Conservation (phyloP, 768 basidiomycete genomes). For the Leccinum imitatum region DNA sequence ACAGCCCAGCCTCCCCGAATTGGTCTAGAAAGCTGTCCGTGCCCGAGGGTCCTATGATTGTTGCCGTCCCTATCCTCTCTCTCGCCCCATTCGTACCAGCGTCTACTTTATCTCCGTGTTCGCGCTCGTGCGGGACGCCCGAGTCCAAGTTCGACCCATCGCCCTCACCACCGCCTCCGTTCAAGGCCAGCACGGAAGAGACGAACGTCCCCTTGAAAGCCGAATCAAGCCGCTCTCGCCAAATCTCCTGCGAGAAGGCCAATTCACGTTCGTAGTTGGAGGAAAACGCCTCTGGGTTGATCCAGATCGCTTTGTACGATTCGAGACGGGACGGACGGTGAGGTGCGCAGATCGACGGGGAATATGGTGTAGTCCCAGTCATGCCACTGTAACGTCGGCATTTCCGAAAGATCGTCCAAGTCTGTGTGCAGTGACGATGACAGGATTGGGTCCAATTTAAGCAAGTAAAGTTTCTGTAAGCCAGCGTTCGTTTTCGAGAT, state of each 20-base stretch:
- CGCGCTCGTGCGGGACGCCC: neutral
- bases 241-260: slow-evolving; percentile 21
- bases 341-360: slow-evolving; percentile 12
- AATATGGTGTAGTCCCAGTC: slow-evolving; percentile 15
- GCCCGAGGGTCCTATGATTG: slow-evolving; percentile 16
- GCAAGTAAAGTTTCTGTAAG: neutral
- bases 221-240: slow-evolving; percentile 23
- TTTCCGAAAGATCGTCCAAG: neutral
- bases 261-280: slow-evolving; percentile 26
- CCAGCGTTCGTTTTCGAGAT: neutral
- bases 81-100: neutral
- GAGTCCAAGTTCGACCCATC: neutral
- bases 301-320: slow-evolving; percentile 20
- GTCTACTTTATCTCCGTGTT: neutral
- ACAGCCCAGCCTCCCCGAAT: slow-evolving; percentile 16
- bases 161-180: neutral
- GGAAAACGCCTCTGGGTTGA: slow-evolving; percentile 21
- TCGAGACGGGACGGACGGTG: slow-evolving; percentile 25
- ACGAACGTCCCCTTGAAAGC: slow-evolving; percentile 18
- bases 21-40: slow-evolving; percentile 7
- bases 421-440: neutral
- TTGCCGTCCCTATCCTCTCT: slow-evolving; percentile 24
- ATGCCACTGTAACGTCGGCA: neutral
- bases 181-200: neutral
- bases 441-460: neutral